These are phyloP conservation scores for Beauveria sp. DNA, from an alignment of 2,329 filamentous ascomycete genomes.

Conservation along the genomic window DNA sequence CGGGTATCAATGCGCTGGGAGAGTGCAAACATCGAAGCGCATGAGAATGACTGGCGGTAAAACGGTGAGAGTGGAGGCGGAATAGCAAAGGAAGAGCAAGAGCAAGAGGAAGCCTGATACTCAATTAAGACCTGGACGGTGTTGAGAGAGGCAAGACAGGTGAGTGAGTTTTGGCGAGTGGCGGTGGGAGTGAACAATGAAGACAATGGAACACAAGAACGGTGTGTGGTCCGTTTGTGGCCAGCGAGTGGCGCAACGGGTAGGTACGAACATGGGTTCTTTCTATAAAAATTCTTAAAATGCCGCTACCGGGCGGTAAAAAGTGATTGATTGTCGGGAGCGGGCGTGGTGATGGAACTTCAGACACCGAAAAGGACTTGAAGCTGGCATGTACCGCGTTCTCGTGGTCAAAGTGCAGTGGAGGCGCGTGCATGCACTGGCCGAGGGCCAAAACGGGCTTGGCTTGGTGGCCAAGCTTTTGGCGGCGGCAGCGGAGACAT, in stretches of 20 bases:
- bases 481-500: neutral
- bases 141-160: neutral
- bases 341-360: too few species aligned
- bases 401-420: neutral
- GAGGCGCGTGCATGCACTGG: neutral
- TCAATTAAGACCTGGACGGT: neutral
- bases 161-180: neutral
- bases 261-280: neutral
- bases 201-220: neutral
- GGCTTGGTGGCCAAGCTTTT: slow-evolving; percentile 6
- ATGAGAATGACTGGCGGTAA: neutral
- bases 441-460: neutral
- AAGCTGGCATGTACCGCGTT: neutral
- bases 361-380: too few species aligned
- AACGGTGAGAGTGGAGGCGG: neutral
- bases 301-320: neutral
- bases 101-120: neutral
- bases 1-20: neutral
- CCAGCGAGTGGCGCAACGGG: neutral
- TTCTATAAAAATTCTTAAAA: too few species aligned
- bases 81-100: neutral
- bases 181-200: neutral
- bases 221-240: neutral
- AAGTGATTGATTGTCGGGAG: neutral
- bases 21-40: neutral